Conservation (phyloP, 139 green algal genomes). For the Zygnema circumcarinatum region DNA sequence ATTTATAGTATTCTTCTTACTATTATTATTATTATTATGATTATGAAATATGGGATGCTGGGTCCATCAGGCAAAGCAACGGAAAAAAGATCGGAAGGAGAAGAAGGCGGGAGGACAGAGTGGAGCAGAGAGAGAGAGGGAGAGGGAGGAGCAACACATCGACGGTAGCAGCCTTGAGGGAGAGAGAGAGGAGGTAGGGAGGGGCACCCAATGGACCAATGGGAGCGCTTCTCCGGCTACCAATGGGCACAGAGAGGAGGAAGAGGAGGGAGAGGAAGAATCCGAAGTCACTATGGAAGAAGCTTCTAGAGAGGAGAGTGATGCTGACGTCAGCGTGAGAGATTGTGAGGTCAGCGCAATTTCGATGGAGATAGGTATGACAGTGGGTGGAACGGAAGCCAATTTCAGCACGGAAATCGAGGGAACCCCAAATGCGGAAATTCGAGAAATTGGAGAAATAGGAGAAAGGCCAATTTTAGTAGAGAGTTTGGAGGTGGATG, state of each 20-base stretch:
- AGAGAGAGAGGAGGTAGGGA: not conserved
- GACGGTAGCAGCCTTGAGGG: not conserved
- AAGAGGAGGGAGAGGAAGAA: not conserved
- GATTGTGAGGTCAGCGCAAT: not conserved
- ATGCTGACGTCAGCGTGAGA: constrained; percentile 5
- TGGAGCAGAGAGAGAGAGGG: constrained; percentile 14
- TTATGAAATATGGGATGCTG: too few species aligned
- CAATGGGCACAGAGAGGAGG: not conserved
- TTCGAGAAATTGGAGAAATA: not conserved
- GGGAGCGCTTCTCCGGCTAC: too few species aligned
- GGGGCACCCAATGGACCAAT: not conserved
- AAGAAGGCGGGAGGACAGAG: constrained; percentile 65
- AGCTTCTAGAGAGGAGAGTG: not conserved
- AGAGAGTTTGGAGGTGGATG: not conserved
- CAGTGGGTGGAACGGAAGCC: not conserved
- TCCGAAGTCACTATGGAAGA: not conserved
- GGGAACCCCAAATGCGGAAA: not conserved
- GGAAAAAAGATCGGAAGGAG: constrained; percentile 64
- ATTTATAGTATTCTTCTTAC: too few species aligned
- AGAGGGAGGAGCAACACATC: not conserved
- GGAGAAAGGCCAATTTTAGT: not conserved
- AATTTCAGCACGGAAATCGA: not conserved
- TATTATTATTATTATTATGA: too few species aligned
- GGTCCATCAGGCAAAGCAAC: constrained; percentile 65
- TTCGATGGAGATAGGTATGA: not conserved